Evolutionary conservation across 306 rosid genomes (phyloP).

Genomic region (Prunus davidiana): DNA sequence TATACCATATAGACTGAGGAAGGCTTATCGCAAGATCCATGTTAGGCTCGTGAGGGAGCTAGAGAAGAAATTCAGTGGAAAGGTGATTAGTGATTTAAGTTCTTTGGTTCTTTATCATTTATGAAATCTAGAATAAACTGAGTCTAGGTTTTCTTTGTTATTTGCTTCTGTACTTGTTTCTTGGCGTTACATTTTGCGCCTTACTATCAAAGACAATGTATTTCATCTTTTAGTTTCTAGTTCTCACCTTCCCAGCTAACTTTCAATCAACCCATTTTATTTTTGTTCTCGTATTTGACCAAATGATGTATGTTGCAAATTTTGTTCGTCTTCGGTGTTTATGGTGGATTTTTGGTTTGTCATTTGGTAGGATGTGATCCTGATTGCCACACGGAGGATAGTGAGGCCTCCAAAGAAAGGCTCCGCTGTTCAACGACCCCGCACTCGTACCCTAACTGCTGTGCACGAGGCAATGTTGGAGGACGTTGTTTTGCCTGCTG

Average conservation of each 20-base stretch:
- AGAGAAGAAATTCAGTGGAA: constrained; percentile 77
- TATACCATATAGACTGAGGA: constrained; percentile 48
- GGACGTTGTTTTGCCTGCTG: constrained; percentile 71
- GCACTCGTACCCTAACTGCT: constrained; percentile 66
- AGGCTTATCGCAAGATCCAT: constrained; percentile 47
- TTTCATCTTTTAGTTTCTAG: not conserved
- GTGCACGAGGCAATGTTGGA: constrained; percentile 72
- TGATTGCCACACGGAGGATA: constrained; percentile 69
- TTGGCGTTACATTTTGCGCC: not conserved
- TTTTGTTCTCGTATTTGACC: not conserved
- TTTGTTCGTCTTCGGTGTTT: not conserved
- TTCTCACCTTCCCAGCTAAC: not conserved
- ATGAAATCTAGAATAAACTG: not conserved
- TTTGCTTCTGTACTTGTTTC: not conserved
- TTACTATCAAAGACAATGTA: too few species aligned
- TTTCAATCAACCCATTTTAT: not conserved
- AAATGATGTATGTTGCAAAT: not conserved
- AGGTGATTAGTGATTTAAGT: constrained; percentile 29
- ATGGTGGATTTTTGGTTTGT: not conserved
- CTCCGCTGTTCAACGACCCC: constrained; percentile 35
- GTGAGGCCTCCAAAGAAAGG: constrained; percentile 64
- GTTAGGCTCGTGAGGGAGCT: constrained; percentile 66
- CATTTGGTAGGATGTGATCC: constrained; percentile 52
- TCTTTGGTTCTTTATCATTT: not conserved
- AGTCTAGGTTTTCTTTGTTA: not conserved